Evolutionary conservation across 2,329 filamentous ascomycete genomes (phyloP).

Genomic region (Tricladium varicosporioides): DNA sequence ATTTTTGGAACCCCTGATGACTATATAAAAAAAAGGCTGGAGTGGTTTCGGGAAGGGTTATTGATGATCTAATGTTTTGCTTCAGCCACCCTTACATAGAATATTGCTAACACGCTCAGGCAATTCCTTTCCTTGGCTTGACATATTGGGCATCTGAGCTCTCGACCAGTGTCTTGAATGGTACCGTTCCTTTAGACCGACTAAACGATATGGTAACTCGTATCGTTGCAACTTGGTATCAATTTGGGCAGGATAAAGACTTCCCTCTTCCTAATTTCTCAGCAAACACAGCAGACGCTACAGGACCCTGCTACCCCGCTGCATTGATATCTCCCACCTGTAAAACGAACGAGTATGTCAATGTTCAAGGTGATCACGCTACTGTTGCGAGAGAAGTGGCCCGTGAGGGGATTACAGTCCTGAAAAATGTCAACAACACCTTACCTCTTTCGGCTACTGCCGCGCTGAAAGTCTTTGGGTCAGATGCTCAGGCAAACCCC

Average conservation of each 20-base stretch:
- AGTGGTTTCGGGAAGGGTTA: no score
- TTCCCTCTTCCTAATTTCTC: conserved; percentile 59
- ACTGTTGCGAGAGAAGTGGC: conserved; percentile 49
- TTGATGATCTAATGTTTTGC: no score
- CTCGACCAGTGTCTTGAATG: conserved; percentile 53
- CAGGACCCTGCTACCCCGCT: conserved; percentile 55
- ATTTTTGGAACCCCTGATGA: no score
- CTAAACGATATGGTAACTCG: conserved; percentile 57
- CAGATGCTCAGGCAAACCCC: conserved; percentile 50
- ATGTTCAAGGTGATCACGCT: conserved; percentile 53
- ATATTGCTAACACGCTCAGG: no score
- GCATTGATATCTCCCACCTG: conserved; percentile 58
- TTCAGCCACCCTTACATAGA: no score
- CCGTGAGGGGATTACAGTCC: conserved; percentile 53
- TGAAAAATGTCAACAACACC: conserved; percentile 62
- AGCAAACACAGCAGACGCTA: conserved; percentile 53
- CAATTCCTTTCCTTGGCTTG: conserved; percentile 49
- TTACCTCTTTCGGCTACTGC: conserved; percentile 45
- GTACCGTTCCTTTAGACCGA: conserved; percentile 53
- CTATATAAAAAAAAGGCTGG: no score
- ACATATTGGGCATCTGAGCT: conserved; percentile 54
- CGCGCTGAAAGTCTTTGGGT: conserved; percentile 45
- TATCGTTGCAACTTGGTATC: conserved; percentile 58
- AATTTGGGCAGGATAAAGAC: conserved; percentile 56
- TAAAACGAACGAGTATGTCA: conserved; percentile 67